These are phyloP conservation scores for Kalmusia sp. DNA, from an alignment of 2,329 filamentous ascomycete species.

Conservation along the genomic window DNA sequence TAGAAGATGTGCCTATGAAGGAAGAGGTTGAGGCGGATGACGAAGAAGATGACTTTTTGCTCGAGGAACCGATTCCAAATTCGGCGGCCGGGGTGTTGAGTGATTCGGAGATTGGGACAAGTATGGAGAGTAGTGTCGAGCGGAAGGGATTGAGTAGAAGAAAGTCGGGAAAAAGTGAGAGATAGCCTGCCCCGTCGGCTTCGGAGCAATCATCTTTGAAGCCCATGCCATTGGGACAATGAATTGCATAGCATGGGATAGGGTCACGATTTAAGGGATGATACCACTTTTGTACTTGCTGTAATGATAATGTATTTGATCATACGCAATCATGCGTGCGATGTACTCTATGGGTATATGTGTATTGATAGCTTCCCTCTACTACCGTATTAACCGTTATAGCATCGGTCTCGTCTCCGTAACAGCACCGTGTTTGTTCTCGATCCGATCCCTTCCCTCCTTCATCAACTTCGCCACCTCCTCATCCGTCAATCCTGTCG, in stretches of 20 bases:
- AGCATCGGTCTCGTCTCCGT: slow-evolving; percentile 32
- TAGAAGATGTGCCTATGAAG: slow-evolving; percentile 30
- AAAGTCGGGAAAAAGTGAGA: slow-evolving; percentile 2
- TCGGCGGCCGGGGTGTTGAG: slow-evolving; percentile 24
- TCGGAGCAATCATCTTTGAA: too few relatives aligned
- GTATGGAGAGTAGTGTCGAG: slow-evolving; percentile 50
- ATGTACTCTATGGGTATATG: slow-evolving; percentile 3
- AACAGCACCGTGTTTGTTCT: slow-evolving; percentile 23
- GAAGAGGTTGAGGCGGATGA: slow-evolving; percentile 46
- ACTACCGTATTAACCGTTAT: neutral
- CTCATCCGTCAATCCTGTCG: slow-evolving; percentile 41
- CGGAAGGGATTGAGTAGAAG: slow-evolving; percentile 26
- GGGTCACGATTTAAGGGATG: neutral
- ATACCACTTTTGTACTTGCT: neutral
- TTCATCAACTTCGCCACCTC: slow-evolving; percentile 39
- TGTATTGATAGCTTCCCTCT: too few relatives aligned
- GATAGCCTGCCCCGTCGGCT: neutral
- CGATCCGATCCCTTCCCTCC: slow-evolving; percentile 30
- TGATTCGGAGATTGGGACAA: slow-evolving; percentile 58
- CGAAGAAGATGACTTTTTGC: slow-evolving; percentile 53
- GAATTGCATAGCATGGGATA: neutral
- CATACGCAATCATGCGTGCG: neutral
- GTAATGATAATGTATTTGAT: neutral
- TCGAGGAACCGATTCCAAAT: slow-evolving; percentile 34
- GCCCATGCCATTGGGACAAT: too few relatives aligned